These are phyloP conservation scores for Macrolepiota dolichaula DNA, from an alignment of 768 basidiomycete genomes.

Conservation along the genomic window DNA sequence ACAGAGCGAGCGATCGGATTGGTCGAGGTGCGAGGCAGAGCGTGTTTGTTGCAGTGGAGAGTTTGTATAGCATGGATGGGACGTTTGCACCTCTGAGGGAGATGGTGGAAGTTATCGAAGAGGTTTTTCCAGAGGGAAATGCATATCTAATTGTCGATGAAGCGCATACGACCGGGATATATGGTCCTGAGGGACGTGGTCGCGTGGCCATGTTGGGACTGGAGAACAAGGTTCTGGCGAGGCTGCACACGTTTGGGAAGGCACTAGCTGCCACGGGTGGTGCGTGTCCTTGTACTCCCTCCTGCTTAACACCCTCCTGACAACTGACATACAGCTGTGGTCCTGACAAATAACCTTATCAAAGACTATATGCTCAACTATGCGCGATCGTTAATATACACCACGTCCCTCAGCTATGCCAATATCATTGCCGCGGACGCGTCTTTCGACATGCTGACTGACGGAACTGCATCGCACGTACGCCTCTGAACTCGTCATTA, in stretches of 20 bases:
- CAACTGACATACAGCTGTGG: slow-evolving; percentile 49
- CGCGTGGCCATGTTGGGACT: slow-evolving; percentile 68
- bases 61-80: slow-evolving; percentile 95
- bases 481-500: slow-evolving; percentile 16
- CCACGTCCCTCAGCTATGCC: slow-evolving; percentile 76
- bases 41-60: slow-evolving; percentile 84
- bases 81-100: slow-evolving; percentile 74
- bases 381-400: slow-evolving; percentile 88
- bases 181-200: slow-evolving; percentile 76
- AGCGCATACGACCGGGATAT: slow-evolving; percentile 91
- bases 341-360: slow-evolving; percentile 68
- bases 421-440: slow-evolving; percentile 74
- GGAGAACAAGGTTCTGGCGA: slow-evolving; percentile 66
- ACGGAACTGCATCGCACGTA: slow-evolving; percentile 63
- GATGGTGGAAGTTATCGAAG: slow-evolving; percentile 62
- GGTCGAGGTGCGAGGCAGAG: slow-evolving; percentile 34
- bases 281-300: slow-evolving; percentile 33
- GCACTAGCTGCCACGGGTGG: slow-evolving; percentile 84
- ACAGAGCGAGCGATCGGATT: slow-evolving; percentile 32
- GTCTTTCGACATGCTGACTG: slow-evolving; percentile 75
- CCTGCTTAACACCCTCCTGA: not conserved
- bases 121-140: slow-evolving; percentile 57
- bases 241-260: slow-evolving; percentile 93
- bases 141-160: slow-evolving; percentile 85
- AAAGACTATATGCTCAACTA: slow-evolving; percentile 90